Conservation (phyloP, 2,329 filamentous ascomycete species). For the Ceratocystis diversiconidia region DNA sequence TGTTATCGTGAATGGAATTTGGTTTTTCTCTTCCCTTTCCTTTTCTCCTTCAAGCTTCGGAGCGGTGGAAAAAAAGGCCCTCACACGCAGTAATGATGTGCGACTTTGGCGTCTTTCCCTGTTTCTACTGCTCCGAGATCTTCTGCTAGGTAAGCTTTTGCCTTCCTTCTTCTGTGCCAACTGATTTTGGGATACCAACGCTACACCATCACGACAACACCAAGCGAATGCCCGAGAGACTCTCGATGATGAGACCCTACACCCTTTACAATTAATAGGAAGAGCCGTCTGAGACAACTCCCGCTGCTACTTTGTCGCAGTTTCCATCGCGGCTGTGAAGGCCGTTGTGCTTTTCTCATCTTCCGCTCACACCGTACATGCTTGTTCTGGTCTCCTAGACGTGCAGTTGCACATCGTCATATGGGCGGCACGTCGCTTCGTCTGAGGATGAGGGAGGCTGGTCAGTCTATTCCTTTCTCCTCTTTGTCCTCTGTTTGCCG, state of each 20-base stretch:
- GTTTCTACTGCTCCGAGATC: not conserved
- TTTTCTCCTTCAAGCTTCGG: not conserved
- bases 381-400: slow-evolving; percentile 18
- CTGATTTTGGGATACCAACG: not conserved
- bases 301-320: slow-evolving; percentile 19
- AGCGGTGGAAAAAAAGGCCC: not conserved
- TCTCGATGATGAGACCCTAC: slow-evolving; percentile 28
- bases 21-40: not conserved
- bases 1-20: not conserved
- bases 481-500: not conserved
- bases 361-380: slow-evolving; percentile 16
- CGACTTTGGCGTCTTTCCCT: not conserved
- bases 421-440: slow-evolving; percentile 20
- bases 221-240: not conserved
- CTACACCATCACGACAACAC: not conserved
- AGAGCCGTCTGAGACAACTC: slow-evolving; percentile 30
- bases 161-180: not conserved
- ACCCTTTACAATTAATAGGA: slow-evolving; percentile 25
- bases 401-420: slow-evolving; percentile 25
- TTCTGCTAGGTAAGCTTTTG: slow-evolving; percentile 2
- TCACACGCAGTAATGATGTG: not conserved
- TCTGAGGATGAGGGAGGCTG: slow-evolving; percentile 3
- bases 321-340: slow-evolving; percentile 19
- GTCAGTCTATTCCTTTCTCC: not conserved
- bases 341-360: slow-evolving; percentile 15